Base-by-base conservation (phyloP, 2,329 filamentous ascomycete species). In the Phyllosticta citribraziliensis region DNA sequence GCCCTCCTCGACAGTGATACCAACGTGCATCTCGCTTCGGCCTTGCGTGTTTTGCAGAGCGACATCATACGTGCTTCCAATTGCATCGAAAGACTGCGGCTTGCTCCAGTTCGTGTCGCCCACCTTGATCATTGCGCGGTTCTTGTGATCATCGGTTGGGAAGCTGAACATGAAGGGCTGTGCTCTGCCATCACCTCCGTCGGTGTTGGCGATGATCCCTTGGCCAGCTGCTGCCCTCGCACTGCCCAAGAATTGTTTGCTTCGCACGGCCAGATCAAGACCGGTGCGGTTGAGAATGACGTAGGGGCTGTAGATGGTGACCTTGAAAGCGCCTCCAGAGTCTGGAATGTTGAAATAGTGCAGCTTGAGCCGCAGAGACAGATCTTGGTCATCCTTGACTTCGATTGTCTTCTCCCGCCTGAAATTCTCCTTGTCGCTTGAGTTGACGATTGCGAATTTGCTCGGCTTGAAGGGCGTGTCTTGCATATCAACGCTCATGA, bases 111-210 rank as follows among this genome's bases (percentile, higher is more conserved):
- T 84, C 0, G 94, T 97, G 60, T 95, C 88, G 5, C 88, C 91
- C 51, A 97, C 84, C 75, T 90, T 95, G 63, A 99, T 78, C 53
- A 96, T 78, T 6, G 91, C 91, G 66, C 94, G 86, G 72, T 99
- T 99, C 67, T 91, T 90, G 67, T 89, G 88, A 69, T 99, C 94
- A 65, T 96, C 89, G 20, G 83, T 90, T 1, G 85, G 84, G 72
- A 88, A 99, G 0, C 94, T 96, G 74, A 97, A 99, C 91, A 99
- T 97, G 71, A 96, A 89, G 0, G 95, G 94, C 40, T 88, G 77
- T 0, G 91, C 87, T 71, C 91, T 92, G n/a, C 83, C 82, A 2
- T 84, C 82, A 47, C 55, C 54, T 11, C 47, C n/a, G 57, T 84
- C 81, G 17, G 47, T 57, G 25, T 77, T 75, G 52, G 78, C 79